Base-by-base conservation (phyloP, 2,329 filamentous ascomycete species). In the Seiridium unicorne region DNA sequence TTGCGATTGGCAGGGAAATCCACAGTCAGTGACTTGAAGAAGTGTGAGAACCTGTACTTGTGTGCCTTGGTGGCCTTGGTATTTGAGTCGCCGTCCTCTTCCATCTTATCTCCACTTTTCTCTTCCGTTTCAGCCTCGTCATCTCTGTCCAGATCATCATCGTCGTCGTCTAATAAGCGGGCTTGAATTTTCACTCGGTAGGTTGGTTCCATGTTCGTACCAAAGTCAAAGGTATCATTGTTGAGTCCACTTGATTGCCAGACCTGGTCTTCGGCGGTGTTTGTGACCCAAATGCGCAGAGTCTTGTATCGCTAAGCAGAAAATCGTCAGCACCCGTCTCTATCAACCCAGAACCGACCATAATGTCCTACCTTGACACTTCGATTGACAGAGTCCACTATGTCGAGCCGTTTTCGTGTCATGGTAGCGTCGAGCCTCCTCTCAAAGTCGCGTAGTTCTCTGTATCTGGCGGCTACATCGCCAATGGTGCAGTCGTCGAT, bases 131-230 rank as follows among this genome's bases (percentile, higher is more conserved):
- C 74, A 38, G 76, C 74, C 32, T 81, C 80, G 18, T 81, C 80
- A 48, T 83, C 79, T 55, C 82, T 77, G 38, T 82, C 79, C 6
- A 64, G 51, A 48, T 70, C 70, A 48, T 70, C 70, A 48, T 86
- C 81, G 48, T 84, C 81, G 58, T 91, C 88, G 64, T 93, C 90
- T 32, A 98, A 81, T 57, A 98, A 78, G 36, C 89, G 86, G 47
- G 92, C 95, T 76, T 97, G 92, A 63, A 99, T 94, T 78, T 93
- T 96, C 66, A 99, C 92, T 60, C 89, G 87, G 73, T 93, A 99
- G 9, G 89, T 90, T 2, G 92, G 90, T 67, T 93, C 89, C 66
- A 85, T 83, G 64, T 87, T 92, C 57, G 88, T 87, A 57, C 87
- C 88, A 70, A 96, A 93, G 71, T 96, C 93, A 65, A 95, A 95